phyloP scores from a whole-genome alignment of 73 alveolate genomes.

The Paramecium caudatum region DNA sequence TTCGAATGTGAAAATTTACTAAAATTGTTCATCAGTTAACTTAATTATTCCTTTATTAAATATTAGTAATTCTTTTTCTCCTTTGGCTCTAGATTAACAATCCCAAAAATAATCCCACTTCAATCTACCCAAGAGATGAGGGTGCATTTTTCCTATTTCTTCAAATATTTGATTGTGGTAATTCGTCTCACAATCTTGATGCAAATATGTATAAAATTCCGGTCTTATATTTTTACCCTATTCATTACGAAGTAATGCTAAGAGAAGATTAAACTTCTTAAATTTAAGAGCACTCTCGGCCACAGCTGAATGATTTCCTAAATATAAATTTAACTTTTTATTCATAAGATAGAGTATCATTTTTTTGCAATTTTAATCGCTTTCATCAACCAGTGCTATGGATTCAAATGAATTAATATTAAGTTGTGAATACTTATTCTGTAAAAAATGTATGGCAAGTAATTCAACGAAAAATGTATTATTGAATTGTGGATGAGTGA shows the following conservation, averaged over 20 bases:
- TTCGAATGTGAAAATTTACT: background rate
- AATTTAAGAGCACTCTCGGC: constrained; percentile 1
- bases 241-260: background rate
- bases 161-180: background rate
- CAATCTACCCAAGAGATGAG: background rate
- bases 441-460: background rate
- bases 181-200: background rate
- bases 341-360: background rate
- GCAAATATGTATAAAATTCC: background rate
- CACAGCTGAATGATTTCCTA: background rate
- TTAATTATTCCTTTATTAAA: constrained; percentile 5
- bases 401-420: constrained; percentile 16
- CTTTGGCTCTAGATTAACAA: background rate
- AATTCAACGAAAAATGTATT: constrained; percentile 47
- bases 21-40: background rate
- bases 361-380: background rate
- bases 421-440: background rate
- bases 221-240: constrained; percentile 1
- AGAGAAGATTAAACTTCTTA: background rate
- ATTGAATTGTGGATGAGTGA: background rate
- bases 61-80: background rate
- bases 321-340: background rate
- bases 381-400: background rate
- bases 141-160: constrained; percentile 9
- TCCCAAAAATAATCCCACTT: constrained; percentile 31